Base-by-base conservation (phyloP, 192 early-diverging fungal species). In the Diversispora epigaea region DNA sequence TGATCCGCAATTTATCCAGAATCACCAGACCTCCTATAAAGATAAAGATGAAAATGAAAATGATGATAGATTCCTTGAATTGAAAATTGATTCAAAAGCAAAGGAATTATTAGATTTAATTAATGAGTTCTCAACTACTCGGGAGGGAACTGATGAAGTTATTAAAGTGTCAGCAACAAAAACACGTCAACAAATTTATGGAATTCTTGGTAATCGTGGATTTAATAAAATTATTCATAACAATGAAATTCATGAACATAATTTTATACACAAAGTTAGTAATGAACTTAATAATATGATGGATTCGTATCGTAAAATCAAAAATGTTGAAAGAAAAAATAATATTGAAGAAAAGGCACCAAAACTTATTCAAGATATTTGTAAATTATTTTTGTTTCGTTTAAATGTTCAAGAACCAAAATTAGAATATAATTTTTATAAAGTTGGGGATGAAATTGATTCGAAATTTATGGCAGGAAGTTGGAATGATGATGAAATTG, bases 161-260 rank as follows among this genome's bases (percentile, higher is more conserved):
- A 62, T 7, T 62, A 15, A 62, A 3, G 60, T 32, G 7, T 11
- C 32, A 4, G 7, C 21, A 15, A 62, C 32, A 41, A 62, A 62
- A 62, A 39, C 40, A 41, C 60, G 60, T 62, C 60, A 62, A 62
- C 3, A 62, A 62, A 32, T 62, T 41, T 62, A 62, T 62, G 60
- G 60, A 39, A 39, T 62, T 41, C 60, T 62, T 62, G 60, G 60
- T 14, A 62, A 62, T 40, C 60, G 60, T 40, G 60, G 60, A 62
- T n/a, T n/a, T n/a, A n/a, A n/a, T n/a, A n/a, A n/a, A n/a, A n/a
- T n/a, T n/a, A n/a, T n/a, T n/a, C n/a, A n/a, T n/a, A n/a, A n/a
- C n/a, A n/a, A n/a, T n/a, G n/a, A n/a, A n/a, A n/a, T n/a, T n/a
- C n/a, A n/a, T n/a, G n/a, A n/a, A n/a, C n/a, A n/a, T n/a, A n/a